Evolutionary conservation across 257 asterid species (phyloP).

Genomic region (Nicotiana attenuata): DNA sequence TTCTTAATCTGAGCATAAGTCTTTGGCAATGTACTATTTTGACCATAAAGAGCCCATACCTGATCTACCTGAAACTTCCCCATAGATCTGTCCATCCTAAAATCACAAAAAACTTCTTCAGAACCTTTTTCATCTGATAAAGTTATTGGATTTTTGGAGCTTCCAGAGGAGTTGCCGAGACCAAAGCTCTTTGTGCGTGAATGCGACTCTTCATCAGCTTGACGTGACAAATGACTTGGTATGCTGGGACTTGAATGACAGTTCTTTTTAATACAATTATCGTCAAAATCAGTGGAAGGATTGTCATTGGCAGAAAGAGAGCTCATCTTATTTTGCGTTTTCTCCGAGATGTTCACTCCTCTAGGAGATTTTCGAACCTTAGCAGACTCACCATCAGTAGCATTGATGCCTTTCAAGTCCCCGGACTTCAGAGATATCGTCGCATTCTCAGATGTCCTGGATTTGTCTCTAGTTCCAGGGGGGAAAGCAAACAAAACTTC

Average conservation of each 20-base stretch:
- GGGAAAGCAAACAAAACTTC: conserved; percentile 13
- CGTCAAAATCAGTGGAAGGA: neutral
- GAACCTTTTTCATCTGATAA: conserved; percentile 6
- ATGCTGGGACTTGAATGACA: neutral
- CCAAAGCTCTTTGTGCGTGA: neutral
- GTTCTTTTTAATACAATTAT: neutral
- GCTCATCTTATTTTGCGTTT: neutral
- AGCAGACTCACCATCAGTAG: conserved; percentile 10
- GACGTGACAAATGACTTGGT: conserved; percentile 6
- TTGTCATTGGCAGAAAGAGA: neutral
- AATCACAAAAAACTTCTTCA: conserved; percentile 18
- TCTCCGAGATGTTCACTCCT: conserved; percentile 9
- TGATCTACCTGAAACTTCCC: conserved; percentile 18
- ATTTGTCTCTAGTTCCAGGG: neutral
- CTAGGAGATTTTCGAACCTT: conserved; percentile 26
- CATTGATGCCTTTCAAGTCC: conserved; percentile 14
- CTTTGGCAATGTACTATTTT: conserved; percentile 20
- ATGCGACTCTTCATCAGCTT: neutral
- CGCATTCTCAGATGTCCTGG: conserved; percentile 7
- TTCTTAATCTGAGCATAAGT: conserved; percentile 20
- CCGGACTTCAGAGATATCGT: conserved; percentile 14
- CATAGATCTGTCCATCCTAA: conserved; percentile 6
- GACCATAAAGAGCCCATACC: conserved; percentile 25
- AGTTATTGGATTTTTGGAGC: conserved; percentile 6
- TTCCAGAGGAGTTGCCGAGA: neutral